Conservation (phyloP, 495 filamentous ascomycete species). For the Penicillium samsonianum region DNA sequence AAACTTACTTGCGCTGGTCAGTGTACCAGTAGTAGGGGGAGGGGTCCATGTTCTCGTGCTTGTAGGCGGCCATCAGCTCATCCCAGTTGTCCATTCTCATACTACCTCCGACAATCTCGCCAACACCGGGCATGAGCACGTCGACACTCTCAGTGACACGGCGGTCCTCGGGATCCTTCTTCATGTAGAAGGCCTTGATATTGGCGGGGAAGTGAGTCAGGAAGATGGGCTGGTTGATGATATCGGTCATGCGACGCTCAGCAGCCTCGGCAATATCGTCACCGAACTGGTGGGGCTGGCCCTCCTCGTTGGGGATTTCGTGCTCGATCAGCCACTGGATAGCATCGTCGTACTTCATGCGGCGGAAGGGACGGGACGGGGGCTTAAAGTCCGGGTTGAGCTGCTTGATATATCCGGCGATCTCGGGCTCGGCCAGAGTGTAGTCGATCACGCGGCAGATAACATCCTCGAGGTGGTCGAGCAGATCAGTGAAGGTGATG, state of each 20-base stretch:
- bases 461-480: conserved; percentile 84
- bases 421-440: conserved; percentile 69
- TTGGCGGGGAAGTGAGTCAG: conserved; percentile 95
- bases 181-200: conserved; percentile 99
- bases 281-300: conserved; percentile 83
- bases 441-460: conserved; percentile 85
- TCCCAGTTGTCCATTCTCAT: conserved; percentile 95
- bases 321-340: conserved; percentile 91
- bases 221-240: conserved; percentile 92
- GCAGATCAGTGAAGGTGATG: conserved; percentile 88
- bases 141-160: conserved; percentile 97
- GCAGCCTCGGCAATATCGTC: conserved; percentile 99
- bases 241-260: conserved; percentile 95
- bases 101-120: conserved; percentile 94
- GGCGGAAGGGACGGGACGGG: conserved; percentile 83
- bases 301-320: conserved; percentile 90
- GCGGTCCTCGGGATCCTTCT: conserved; percentile 76
- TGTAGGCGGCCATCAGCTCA: conserved; percentile 88
- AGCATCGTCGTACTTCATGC: conserved; percentile 93
- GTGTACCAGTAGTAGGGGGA: conserved; percentile 98
- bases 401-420: conserved; percentile 67
- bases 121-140: conserved; percentile 92
- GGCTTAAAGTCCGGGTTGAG: conserved; percentile 88
- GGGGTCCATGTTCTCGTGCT: conserved; percentile 80
- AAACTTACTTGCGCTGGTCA: conserved; percentile 93